phyloP scores from a whole-genome alignment of 2,329 filamentous ascomycete genomes.

The Diaporthe ampelina region DNA sequence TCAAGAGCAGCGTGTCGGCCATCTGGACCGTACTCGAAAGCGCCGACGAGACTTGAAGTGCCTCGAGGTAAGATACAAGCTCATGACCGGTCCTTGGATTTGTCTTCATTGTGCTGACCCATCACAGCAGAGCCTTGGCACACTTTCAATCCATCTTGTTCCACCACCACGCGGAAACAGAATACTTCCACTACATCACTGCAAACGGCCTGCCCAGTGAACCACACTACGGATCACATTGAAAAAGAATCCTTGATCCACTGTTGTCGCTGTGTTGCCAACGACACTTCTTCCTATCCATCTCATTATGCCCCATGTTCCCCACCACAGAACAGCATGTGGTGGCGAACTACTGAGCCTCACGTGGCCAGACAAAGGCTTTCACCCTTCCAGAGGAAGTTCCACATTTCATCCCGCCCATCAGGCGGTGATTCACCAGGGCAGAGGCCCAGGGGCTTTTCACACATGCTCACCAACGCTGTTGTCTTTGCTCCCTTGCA shows the following conservation, averaged over 20 bases:
- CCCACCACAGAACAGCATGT: background rate
- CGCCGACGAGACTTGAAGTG: slow-evolving; percentile 37
- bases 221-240: background rate
- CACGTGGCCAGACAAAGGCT: background rate
- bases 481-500: background rate
- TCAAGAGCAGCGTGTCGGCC: slow-evolving; percentile 13
- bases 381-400: slow-evolving; percentile 3
- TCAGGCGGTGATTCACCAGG: slow-evolving; percentile 2
- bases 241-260: background rate
- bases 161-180: background rate
- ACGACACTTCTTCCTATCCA: background rate
- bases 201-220: background rate
- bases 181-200: background rate
- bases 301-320: background rate
- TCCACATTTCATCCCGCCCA: background rate
- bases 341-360: background rate
- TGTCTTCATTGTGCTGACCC: background rate
- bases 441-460: background rate
- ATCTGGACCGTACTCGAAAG: slow-evolving; percentile 41
- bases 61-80: slow-evolving; percentile 4
- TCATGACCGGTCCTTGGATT: background rate
- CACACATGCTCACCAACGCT: background rate
- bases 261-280: background rate
- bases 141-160: background rate
- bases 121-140: background rate